Conservation (phyloP, 129 eudicot species). For the Mikania micrantha region DNA sequence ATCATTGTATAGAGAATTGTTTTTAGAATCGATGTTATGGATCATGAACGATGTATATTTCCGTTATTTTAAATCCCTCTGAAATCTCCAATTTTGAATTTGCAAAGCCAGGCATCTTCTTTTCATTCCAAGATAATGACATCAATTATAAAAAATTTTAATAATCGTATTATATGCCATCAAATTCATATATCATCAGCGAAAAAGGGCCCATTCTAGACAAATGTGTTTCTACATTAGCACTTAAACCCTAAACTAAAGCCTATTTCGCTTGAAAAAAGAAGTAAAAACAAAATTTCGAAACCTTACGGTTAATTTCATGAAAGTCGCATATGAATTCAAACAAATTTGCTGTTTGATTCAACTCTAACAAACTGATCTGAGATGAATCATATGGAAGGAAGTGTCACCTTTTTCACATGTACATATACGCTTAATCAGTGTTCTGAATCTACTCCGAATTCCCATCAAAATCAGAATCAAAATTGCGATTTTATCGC, state of each 20-base stretch:
- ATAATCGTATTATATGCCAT: background rate
- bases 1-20: background rate
- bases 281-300: background rate
- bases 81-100: background rate
- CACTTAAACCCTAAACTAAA: slow-evolving; percentile 13
- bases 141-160: background rate
- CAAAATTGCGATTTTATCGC: background rate
- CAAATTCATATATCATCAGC: background rate
- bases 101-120: background rate
- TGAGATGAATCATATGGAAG: background rate
- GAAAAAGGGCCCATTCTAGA: background rate
- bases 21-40: background rate
- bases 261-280: background rate
- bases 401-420: slow-evolving; percentile 18
- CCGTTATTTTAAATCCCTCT: background rate
- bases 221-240: background rate
- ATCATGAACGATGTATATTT: background rate
- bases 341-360: background rate
- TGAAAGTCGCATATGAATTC: background rate
- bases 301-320: background rate
- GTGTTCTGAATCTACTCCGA: slow-evolving; percentile 12
- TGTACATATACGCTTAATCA: slow-evolving; percentile 7
- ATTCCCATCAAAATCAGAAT: slow-evolving; percentile 13
- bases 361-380: background rate
- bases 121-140: background rate